Conservation (phyloP, 768 basidiomycete genomes). For the Panaeolus cyanescens region DNA sequence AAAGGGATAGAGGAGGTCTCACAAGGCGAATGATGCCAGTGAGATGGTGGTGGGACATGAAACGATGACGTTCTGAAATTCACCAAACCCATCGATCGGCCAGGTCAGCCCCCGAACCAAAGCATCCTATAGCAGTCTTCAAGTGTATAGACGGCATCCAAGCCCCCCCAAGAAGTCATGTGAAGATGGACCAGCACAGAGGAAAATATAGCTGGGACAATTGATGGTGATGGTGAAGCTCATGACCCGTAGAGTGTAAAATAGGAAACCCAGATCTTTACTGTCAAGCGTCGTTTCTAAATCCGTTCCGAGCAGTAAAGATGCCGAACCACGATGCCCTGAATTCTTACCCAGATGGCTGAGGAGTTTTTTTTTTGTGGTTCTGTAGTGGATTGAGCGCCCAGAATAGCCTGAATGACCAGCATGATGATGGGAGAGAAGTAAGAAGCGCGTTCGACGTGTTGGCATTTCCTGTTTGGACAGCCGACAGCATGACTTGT, state of each 20-base stretch:
- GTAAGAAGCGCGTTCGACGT: not conserved
- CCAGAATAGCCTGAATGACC: not conserved
- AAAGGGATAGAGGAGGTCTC: not conserved
- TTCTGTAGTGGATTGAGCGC: not conserved
- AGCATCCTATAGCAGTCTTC: not conserved
- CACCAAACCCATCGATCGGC: not conserved
- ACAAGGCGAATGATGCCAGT: too few relatives aligned
- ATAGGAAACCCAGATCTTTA: not conserved
- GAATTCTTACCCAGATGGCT: too few relatives aligned
- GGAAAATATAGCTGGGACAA: not conserved
- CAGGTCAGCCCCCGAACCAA: not conserved
- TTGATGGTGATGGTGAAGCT: not conserved
- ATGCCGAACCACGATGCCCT: too few relatives aligned
- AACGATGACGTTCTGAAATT: not conserved
- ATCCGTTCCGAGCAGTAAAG: not conserved
- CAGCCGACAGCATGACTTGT: not conserved
- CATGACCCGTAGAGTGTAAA: not conserved
- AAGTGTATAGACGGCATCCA: not conserved
- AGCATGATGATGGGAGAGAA: not conserved
- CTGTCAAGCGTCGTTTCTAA: not conserved
- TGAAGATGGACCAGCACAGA: not conserved
- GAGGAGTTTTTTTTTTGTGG: not conserved
- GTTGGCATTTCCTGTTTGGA: not conserved
- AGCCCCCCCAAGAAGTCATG: not conserved
- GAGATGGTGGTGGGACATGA: not conserved